phyloP scores from a whole-genome alignment of 1,139 yeast species.

The Candida frijolesensis region DNA sequence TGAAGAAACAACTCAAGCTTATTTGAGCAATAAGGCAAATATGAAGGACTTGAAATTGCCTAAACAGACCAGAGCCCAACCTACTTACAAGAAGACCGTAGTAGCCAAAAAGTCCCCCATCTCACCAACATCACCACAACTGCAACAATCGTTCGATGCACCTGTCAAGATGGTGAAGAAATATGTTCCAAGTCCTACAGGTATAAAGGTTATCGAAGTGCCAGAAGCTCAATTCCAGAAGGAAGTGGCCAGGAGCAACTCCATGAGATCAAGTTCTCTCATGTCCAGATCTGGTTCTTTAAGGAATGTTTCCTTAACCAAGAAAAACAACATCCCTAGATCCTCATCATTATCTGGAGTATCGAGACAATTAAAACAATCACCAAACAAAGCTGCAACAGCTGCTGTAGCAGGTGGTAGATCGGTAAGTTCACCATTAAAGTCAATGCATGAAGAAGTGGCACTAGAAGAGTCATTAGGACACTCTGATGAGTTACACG shows the following conservation, averaged over 20 bases:
- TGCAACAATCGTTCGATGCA: neutral
- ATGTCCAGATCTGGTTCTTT: slow-evolving; percentile 27
- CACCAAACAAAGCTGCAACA: neutral
- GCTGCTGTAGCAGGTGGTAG: slow-evolving; percentile 2
- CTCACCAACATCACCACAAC: slow-evolving; percentile 2
- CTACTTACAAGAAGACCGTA: neutral
- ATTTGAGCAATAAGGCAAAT: slow-evolving; percentile 25
- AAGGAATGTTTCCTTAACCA: slow-evolving; percentile 16
- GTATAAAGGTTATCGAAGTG: slow-evolving; percentile 50
- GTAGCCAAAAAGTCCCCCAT: neutral
- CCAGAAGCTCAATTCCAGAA: slow-evolving; percentile 41
- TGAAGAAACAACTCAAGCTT: slow-evolving; percentile 22
- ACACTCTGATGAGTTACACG: slow-evolving; percentile 15
- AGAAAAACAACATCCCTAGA: slow-evolving; percentile 20
- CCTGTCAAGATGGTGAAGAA: slow-evolving; percentile 46
- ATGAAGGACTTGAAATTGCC: slow-evolving; percentile 28
- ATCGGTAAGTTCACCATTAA: slow-evolving; percentile 11
- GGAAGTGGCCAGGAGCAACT: slow-evolving; percentile 45
- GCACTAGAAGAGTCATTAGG: slow-evolving; percentile 18
- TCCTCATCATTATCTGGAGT: slow-evolving; percentile 19
- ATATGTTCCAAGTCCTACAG: slow-evolving; percentile 51
- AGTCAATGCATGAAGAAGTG: slow-evolving; percentile 20
- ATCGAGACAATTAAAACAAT: slow-evolving; percentile 3
- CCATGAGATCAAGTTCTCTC: slow-evolving; percentile 29
- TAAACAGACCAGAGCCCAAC: slow-evolving; percentile 2